Percentiles rank a stretch among this genome's conserved stretches.
phyloP scores from a whole-genome alignment of 1,284 basidiomycete genomes.

The Xerocomus minutiporus region DNA sequence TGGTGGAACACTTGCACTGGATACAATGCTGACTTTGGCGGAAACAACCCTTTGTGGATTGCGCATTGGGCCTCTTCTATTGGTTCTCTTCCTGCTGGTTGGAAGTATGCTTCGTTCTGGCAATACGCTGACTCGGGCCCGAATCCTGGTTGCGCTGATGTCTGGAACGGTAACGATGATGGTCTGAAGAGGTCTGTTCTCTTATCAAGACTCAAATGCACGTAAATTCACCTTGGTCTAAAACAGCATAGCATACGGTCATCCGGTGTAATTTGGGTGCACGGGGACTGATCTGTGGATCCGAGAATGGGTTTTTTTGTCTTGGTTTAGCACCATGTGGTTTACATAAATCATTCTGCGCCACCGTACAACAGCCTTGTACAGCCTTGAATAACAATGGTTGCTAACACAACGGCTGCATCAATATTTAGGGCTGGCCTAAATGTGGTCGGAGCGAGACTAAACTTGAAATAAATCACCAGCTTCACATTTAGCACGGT shows the following conservation, averaged over 20 bases:
- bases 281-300: too few relatives aligned
- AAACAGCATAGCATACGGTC: slow-evolving; percentile 13
- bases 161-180: slow-evolving; percentile 46
- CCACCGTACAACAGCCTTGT: background rate
- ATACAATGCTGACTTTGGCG: slow-evolving; percentile 47
- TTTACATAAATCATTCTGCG: background rate
- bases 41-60: slow-evolving; percentile 55
- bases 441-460: too few relatives aligned
- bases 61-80: slow-evolving; percentile 48
- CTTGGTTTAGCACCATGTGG: too few relatives aligned
- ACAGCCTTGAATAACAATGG: background rate
- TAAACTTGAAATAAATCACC: too few relatives aligned
- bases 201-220: background rate
- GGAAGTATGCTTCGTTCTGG: slow-evolving; percentile 57
- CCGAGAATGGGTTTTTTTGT: too few relatives aligned
- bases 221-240: background rate
- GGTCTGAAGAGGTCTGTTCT: slow-evolving; percentile 31
- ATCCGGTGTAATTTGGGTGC: background rate
- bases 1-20: slow-evolving; percentile 70
- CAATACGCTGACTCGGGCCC: slow-evolving; percentile 52
- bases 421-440: too few relatives aligned
- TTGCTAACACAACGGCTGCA: too few relatives aligned
- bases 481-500: too few relatives aligned
- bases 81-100: slow-evolving; percentile 55
- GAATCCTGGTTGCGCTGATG: slow-evolving; percentile 54